Evolutionary conservation across 1,284 basidiomycete genomes (phyloP), one percentile per base, ranked within the genome.

Genomic region (Neolentinus lepideus): DNA sequence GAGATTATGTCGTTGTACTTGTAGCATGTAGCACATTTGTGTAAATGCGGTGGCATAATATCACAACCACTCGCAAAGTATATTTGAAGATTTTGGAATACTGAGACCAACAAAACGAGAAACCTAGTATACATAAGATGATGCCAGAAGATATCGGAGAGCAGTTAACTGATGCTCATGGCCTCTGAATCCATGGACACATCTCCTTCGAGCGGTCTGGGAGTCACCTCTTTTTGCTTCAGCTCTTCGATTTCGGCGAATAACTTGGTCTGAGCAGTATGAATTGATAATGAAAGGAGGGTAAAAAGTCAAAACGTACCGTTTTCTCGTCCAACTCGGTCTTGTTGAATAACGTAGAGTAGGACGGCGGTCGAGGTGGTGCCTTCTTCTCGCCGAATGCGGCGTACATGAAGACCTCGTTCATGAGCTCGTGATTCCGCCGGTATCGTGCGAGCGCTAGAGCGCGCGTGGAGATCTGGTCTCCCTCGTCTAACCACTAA

Each of bases 381-480:
- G 68, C 62, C 43, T 73, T 71, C 63, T 77, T 78, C 73, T 56
- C 60, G 85, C 88, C 79, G 62, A 82, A 85, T 0, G 84, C 84
- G 21, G 88, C 87, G 59, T 78, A 75, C 62, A 74, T 76, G 67
- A 92, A 91, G 0, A 92, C 83, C 51, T 88, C 85, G 62, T 86
- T 85, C 86, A 91, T 90, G 60, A 84, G 74, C 53, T 90, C 89
- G 61, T 91, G 88, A 63, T 92, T 92, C 10, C 89, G 78, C 59
- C 77, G 79, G 64, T 90, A 92, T 35, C 90, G 76, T 11, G 83
- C 79, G 29, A 85, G 64, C 2, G 89, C 85, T 10, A 91, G 73
- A 1, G 86, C 80, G 29, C 87, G 77, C 1, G 85, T 82, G 1
- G 89, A 85, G 57, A 91, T 83, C 56, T 76, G 73, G 54, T 90